Evolutionary conservation across 192 early-diverging fungal species (phyloP), one percentile per base, ranked within the genome.

Genomic region (Linnemannia exigua): DNA sequence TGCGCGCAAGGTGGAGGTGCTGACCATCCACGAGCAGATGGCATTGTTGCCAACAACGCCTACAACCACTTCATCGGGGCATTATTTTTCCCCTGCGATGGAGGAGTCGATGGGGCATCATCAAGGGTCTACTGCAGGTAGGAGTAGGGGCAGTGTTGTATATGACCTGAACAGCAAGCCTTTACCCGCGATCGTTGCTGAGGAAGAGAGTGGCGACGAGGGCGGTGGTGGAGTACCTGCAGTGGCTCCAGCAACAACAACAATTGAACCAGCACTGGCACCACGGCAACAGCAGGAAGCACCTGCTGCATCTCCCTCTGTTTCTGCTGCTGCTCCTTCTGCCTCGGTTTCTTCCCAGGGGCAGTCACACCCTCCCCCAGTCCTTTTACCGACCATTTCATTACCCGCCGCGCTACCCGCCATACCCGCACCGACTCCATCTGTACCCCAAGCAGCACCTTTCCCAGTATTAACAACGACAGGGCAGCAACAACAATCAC

Each of bases 111-210:
- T 25, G 28, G 58, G 58, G 25, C 28, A 58, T 58, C 54, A 58
- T 9, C 54, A 63, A 25, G 28, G 25, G 25, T 28, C 28, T 46
- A 48, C n/a, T 44, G 22, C 44, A 20, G 36, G 51, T 54, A n/a
- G 44, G 22, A 28, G 33, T 35, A 51, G n/a, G 47, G 20, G 8
- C 47, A 76, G 38, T 35, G 31, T 36, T 5, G 22, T 22, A 36
- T 76, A 47, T 46, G 75, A 76, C 66, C 46, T 9, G 12, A 68
- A 76, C 36, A n/a, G n/a, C n/a, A 76, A 76, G 38, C 75, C 75
- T 36, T n/a, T 76, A 50, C 75, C 75, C 16, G 38, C 63, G 8
- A 76, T 76, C 37, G 41, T 71, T 28, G 70, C 37, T n/a, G 70
- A 46, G 15, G 70, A n/a, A 16, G 70, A 71, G 36, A 46, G 44